Evolutionary conservation across 768 basidiomycete species (phyloP).

Genomic region (Tricholoma flavovirens): DNA sequence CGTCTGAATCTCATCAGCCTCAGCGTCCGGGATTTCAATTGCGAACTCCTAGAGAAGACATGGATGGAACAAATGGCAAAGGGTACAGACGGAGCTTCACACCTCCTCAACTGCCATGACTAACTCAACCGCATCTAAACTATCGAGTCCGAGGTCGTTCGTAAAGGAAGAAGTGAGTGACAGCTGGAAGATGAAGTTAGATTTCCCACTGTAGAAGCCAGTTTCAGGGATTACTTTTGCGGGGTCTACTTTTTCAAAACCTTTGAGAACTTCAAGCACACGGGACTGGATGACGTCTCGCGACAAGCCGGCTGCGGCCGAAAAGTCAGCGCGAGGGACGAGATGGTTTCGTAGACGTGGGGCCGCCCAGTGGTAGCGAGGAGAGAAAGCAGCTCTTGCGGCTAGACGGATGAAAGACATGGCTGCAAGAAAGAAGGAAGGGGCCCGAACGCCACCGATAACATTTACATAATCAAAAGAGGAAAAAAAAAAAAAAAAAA

Average conservation of each 20-base stretch:
- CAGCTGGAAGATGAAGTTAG: conserved; percentile 13
- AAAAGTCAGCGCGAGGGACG: conserved; percentile 49
- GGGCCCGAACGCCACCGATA: not conserved
- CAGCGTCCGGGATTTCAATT: conserved; percentile 96
- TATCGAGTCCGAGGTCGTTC: conserved; percentile 87
- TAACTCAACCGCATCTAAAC: conserved; percentile 94
- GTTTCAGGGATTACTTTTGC: conserved; percentile 47
- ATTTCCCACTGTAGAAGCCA: not conserved
- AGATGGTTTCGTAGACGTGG: conserved; percentile 30
- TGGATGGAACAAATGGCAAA: conserved; percentile 3
- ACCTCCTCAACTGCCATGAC: conserved; percentile 99
- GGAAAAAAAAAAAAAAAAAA: too few relatives aligned
- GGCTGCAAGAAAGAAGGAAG: conserved; percentile 1
- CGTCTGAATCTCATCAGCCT: conserved; percentile 91
- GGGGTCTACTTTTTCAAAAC: conserved; percentile 83
- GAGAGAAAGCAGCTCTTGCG: conserved; percentile 37
- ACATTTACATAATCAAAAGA: not conserved
- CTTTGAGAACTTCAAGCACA: conserved; percentile 78
- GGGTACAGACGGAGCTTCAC: conserved; percentile 8
- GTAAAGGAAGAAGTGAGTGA: conserved; percentile 46
- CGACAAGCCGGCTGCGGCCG: conserved; percentile 60
- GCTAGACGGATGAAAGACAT: conserved; percentile 56
- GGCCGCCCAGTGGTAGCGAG: conserved; percentile 33
- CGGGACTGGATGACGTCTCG: conserved; percentile 66
- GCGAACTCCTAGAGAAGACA: conserved; percentile 70